Conservation (phyloP, 139 green algal genomes). For the Tetradesmus lagerheimii region DNA sequence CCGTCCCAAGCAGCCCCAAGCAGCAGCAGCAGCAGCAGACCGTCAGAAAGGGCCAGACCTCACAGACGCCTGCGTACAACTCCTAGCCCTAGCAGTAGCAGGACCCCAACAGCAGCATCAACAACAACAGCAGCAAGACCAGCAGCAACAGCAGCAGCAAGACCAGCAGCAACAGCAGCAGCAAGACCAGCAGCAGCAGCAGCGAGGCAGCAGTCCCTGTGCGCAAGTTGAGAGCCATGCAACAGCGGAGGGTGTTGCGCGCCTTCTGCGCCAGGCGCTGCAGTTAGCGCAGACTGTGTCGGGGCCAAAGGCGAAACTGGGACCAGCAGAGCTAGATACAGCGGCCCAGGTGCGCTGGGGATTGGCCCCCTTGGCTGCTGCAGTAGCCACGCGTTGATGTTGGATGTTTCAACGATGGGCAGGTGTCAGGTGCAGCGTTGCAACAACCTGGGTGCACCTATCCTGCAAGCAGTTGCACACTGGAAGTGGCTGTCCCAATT, state of each 20-base stretch:
- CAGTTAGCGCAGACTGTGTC: not conserved
- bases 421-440: too few relatives aligned
- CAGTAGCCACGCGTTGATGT: too few relatives aligned
- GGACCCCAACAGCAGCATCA: not conserved
- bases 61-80: conserved; percentile 12
- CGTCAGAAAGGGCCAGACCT: not conserved
- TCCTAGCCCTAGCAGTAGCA: conserved; percentile 32
- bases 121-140: conserved; percentile 13
- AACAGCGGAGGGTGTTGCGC: not conserved
- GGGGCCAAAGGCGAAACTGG: not conserved
- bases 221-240: not conserved
- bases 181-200: conserved; percentile 19
- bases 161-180: not conserved
- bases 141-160: conserved; percentile 37
- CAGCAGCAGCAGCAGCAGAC: not conserved
- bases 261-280: not conserved
- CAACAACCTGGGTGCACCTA: not conserved
- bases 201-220: not conserved
- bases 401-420: too few relatives aligned
- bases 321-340: not conserved
- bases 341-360: conserved; percentile 16
- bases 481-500: too few relatives aligned
- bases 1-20: not conserved
- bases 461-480: too few relatives aligned
- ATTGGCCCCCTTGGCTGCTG: not conserved